Percentiles rank a stretch among this genome's conserved stretches.
Conservation (phyloP, 352 stramenopile species). For the Phytophthora pluvialis region DNA sequence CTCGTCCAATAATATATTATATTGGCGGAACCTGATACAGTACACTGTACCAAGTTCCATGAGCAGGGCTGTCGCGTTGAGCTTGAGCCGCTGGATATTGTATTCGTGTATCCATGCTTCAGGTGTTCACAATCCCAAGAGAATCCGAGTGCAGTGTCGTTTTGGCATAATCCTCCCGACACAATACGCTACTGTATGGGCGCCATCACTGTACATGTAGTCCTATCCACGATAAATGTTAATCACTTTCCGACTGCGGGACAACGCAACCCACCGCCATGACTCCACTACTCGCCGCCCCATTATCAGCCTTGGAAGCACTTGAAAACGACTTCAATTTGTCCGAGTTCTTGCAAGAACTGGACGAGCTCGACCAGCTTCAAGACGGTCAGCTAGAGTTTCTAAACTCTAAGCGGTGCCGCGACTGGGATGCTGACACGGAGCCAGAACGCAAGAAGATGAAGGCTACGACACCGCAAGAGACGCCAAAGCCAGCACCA, state of each 20-base stretch:
- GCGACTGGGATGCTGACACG: neutral
- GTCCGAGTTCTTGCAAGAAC: slow-evolving; percentile 27
- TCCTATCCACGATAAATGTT: neutral
- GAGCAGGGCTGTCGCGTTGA: too few species aligned
- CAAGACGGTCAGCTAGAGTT: slow-evolving; percentile 1
- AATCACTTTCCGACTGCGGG: slow-evolving; percentile 33
- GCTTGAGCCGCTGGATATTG: too few species aligned
- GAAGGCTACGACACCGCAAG: neutral
- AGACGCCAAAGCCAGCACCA: neutral
- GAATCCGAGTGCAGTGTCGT: neutral
- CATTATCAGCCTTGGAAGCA: neutral
- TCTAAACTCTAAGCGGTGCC: neutral
- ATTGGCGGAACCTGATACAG: too few species aligned
- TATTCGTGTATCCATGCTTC: too few species aligned
- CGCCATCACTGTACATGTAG: neutral
- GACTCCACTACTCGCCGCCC: slow-evolving; percentile 3
- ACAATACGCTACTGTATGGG: neutral
- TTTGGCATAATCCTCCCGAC: slow-evolving; percentile 15
- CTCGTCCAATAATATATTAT: too few species aligned
- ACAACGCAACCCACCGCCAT: slow-evolving; percentile 7
- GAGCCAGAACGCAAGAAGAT: slow-evolving; percentile 8
- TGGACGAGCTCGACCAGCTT: slow-evolving; percentile 28
- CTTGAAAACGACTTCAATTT: slow-evolving; percentile 24
- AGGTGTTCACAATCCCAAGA: too few species aligned
- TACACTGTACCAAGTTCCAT: too few species aligned